Conservation (phyloP, 192 early-diverging fungal genomes). For the Entophlyctis luteolus region DNA sequence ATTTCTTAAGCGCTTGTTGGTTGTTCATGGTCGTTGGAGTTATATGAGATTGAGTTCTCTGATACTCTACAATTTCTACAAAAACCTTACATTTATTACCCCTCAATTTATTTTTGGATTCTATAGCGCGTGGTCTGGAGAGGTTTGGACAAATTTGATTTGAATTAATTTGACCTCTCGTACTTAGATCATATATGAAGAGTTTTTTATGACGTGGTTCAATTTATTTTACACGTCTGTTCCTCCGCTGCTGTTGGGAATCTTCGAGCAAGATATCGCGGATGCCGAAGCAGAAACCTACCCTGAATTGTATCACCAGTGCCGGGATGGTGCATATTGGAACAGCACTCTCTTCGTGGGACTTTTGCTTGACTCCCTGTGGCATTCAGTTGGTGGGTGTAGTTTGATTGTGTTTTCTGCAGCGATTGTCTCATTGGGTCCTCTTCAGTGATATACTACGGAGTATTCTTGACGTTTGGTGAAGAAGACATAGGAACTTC, state of each 20-base stretch:
- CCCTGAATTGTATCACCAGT: constrained; percentile 46
- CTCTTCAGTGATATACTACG: constrained; percentile 29
- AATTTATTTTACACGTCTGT: constrained; percentile 54
- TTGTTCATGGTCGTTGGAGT: constrained; percentile 53
- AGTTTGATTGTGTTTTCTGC: constrained; percentile 6
- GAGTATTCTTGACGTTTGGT: constrained; percentile 33
- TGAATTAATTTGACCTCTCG: not conserved
- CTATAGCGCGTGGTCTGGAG: constrained; percentile 42
- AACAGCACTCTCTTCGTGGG: constrained; percentile 27
- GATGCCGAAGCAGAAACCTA: constrained; percentile 30
- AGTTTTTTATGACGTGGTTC: constrained; percentile 50
- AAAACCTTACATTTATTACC: constrained; percentile 53
- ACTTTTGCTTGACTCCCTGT: constrained; percentile 6
- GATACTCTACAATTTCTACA: constrained; percentile 56
- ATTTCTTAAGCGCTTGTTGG: constrained; percentile 46
- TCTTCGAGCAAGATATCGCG: constrained; percentile 49
- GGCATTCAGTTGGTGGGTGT: constrained; percentile 19
- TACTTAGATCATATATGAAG: constrained; percentile 46
- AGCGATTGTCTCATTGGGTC: not conserved
- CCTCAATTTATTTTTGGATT: constrained; percentile 53
- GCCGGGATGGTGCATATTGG: constrained; percentile 40
- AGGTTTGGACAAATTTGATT: constrained; percentile 28
- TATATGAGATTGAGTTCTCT: constrained; percentile 37
- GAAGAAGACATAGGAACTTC: constrained; percentile 30
- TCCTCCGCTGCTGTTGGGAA: constrained; percentile 46